Evolutionary conservation across 2,329 filamentous ascomycete species (phyloP), one percentile per base, ranked within the genome.

Genomic region (Colletotrichum graminicola): DNA sequence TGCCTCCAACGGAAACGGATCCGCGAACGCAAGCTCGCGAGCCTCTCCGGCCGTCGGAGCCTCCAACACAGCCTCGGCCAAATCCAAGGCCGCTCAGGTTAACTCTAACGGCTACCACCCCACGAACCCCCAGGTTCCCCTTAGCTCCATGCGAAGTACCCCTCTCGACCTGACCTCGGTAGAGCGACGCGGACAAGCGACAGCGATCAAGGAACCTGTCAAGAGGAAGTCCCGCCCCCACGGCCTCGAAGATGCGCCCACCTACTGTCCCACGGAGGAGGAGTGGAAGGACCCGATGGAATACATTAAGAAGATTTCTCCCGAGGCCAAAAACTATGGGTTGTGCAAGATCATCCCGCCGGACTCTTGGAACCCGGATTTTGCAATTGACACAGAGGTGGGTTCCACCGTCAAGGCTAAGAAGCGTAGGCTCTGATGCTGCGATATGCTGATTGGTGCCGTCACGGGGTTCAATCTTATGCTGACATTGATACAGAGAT

Each of bases 381-480:
- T 99, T 80, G 95, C 95, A 54, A 97, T 99, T 78, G 94, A 99
- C 79, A 98, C 95, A 29, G 94, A 98, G 90, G 95, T 98, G 75
- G 56, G 80, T 74, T 32, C 18, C 7, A 14, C 14, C 5, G 6
- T 43, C 10, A 36, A 10, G 39, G n/a, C 5, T 21, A 12, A 34
- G 14, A 21, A 36, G 26, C 7, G 29, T n/a, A 26, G 39, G 8
- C 29, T 57, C 11, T 18, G 39, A 39, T 23, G 51, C 21, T n/a
- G 26, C 49, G 36, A 23, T 55, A 18, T 34, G 29, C 32, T 29
- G 29, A 8, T 23, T 39, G 21, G 52, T n/a, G 16, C 12, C n/a
- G 8, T 32, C 21, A 41, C 11, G 52, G 41, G 18, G 23, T 45
- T 11, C 62, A 34, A 11, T 3, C 34, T 18, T 26, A 18, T 62